phyloP scores from a whole-genome alignment of 352 stramenopile species.

The Phytophthora pisi region DNA sequence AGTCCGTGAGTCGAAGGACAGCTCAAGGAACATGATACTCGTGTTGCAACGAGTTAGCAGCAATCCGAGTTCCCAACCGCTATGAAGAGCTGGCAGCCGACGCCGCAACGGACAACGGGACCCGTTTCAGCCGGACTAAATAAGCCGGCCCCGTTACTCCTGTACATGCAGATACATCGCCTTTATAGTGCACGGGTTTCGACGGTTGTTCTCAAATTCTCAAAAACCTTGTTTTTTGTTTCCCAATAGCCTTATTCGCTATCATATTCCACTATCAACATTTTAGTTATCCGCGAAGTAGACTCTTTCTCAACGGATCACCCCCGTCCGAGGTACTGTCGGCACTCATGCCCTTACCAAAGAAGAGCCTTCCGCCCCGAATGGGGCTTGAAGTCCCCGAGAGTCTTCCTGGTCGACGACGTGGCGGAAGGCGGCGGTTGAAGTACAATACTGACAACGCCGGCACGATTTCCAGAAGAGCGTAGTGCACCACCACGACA shows the following conservation, averaged over 20 bases:
- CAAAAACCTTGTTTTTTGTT: background rate
- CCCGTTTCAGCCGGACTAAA: background rate
- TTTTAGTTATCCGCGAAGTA: constrained; percentile 44
- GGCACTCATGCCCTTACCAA: constrained; percentile 45
- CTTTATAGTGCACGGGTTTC: background rate
- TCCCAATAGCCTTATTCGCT: background rate
- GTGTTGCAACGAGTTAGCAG: background rate
- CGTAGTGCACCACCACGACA: constrained; percentile 83
- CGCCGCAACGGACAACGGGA: background rate
- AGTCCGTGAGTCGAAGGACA: constrained; percentile 35
- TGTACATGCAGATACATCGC: background rate
- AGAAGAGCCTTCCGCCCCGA: constrained; percentile 50
- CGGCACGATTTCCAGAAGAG: constrained; percentile 79
- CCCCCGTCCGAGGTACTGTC: constrained; percentile 25
- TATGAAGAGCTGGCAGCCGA: background rate
- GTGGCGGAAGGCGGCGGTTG: constrained; percentile 74
- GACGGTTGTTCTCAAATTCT: too few species aligned
- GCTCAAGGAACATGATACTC: constrained; percentile 32
- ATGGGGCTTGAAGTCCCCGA: constrained; percentile 50
- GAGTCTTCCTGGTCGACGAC: constrained; percentile 33
- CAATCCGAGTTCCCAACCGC: background rate
- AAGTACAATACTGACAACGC: constrained; percentile 84
- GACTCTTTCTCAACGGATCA: constrained; percentile 51
- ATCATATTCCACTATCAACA: background rate
- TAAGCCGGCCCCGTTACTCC: background rate